These are phyloP conservation scores for Saccharum hybrid DNA, from an alignment of 202 grass and related monocot species.

Conservation along the genomic window DNA sequence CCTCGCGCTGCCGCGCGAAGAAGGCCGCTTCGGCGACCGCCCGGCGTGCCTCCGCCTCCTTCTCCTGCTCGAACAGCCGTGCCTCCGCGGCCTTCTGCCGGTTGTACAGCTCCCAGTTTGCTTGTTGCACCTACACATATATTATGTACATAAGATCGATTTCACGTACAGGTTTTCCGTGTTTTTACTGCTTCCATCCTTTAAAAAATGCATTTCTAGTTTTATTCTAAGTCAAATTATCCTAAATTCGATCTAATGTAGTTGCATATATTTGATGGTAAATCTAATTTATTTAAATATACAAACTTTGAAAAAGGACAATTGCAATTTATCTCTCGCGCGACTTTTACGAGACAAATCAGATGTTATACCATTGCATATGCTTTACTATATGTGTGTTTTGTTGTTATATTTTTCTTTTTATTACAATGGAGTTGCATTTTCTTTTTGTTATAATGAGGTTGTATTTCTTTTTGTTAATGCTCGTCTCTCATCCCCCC, in stretches of 20 bases:
- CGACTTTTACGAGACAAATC: not conserved
- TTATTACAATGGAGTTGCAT: not conserved
- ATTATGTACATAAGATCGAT: not conserved
- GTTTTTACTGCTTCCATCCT: not conserved
- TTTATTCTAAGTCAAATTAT: no score
- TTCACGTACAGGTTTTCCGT: not conserved
- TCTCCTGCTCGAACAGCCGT: conserved; percentile 51
- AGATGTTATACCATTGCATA: not conserved
- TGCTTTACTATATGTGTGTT: not conserved
- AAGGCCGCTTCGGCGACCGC: conserved; percentile 48
- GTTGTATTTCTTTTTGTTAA: no score
- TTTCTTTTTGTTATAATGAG: not conserved
- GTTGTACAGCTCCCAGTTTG: conserved; percentile 54
- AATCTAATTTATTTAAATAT: not conserved
- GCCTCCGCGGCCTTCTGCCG: conserved; percentile 60
- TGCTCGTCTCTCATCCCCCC: not conserved
- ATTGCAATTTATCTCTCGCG: not conserved
- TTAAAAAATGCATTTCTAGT: no score
- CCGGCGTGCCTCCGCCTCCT: conserved; percentile 48
- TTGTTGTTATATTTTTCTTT: not conserved
- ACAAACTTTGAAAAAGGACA: not conserved
- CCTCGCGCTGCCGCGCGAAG: conserved; percentile 42
- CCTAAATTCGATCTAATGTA: not conserved
- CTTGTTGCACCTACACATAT: conserved; percentile 11
- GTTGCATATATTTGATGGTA: not conserved